Evolutionary conservation across 2,329 filamentous ascomycete genomes (phyloP), one percentile per base, ranked within the genome.

Genomic region (Ilyonectria robusta): DNA sequence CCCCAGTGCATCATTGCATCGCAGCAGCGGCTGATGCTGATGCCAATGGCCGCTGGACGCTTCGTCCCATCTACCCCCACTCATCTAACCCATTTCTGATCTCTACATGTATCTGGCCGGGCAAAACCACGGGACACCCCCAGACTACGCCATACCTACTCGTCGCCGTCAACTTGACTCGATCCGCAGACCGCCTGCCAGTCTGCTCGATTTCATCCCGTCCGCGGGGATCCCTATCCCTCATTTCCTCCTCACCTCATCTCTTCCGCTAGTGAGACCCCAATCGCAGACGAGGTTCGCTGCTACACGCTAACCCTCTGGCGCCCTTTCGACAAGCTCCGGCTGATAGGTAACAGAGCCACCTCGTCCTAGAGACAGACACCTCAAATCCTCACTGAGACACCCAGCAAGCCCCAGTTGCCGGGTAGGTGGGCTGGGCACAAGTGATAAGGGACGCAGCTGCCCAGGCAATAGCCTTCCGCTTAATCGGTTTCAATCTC

Each of bases 41-140:
- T 74, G 58, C 66, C 66, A 70, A 70, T 72, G 58, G 69, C 68
- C 56, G 60, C 66, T 53, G 53, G 66, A 71, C 68, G 62, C 68
- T 72, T 75, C 69, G 53, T 76, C 72, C 68, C 67, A 68, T 70
- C 68, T 68, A 63, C 70, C 73, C 74, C 73, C 73, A 76, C 70
- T 71, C 62, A 63, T 71, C 71, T 72, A 70, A 73, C 61, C 71
- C 61, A 69, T 70, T 65, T 64, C 60, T 70, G 48, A 59, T 59
- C 58, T 65, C 70, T 62, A 65, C 69, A 71, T 71, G 59, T 70
- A 68, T 71, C 51, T 70, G 62, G 57, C 62, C 69, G 59, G 58
- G 63, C 62, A 65, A 68, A 69, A 66, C 62, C 53, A 62, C 68
- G 65, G 61, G 67, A 66, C 64, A 57, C 63, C 72, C 40, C 63